Evolutionary conservation across 352 stramenopile genomes (phyloP).

Genomic region (Globisporangium uncinulatum): DNA sequence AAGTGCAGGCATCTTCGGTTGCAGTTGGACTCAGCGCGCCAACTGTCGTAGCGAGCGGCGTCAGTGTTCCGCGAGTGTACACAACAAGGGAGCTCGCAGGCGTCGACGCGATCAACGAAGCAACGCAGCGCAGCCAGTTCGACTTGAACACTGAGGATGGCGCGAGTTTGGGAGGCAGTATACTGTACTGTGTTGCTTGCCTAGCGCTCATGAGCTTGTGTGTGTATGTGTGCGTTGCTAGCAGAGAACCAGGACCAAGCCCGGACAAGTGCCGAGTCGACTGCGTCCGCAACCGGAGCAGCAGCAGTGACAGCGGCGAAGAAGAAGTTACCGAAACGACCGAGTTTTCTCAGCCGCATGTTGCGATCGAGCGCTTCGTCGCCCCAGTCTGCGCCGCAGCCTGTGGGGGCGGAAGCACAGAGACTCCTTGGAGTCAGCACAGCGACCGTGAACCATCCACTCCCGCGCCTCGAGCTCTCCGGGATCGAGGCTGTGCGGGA

Average conservation of each 20-base stretch:
- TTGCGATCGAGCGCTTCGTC: neutral
- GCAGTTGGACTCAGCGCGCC: neutral
- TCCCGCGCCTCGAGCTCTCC: slow-evolving; percentile 21
- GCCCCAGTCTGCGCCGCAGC: neutral
- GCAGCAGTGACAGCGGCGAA: neutral
- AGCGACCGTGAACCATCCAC: neutral
- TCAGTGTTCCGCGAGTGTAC: slow-evolving; percentile 4
- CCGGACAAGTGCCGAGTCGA: neutral
- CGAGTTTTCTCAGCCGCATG: slow-evolving; percentile 12
- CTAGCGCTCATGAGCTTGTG: slow-evolving; percentile 8
- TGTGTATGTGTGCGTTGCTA: neutral
- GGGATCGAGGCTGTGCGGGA: slow-evolving; percentile 37
- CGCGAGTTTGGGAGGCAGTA: neutral
- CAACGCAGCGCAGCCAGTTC: slow-evolving; percentile 23
- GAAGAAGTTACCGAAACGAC: neutral
- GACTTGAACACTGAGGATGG: slow-evolving; percentile 22
- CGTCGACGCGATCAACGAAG: slow-evolving; percentile 22
- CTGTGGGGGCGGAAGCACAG: neutral
- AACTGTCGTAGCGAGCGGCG: neutral
- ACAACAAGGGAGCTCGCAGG: slow-evolving; percentile 15
- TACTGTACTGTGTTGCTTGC: neutral
- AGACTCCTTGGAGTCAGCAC: neutral
- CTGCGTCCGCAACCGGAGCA: neutral
- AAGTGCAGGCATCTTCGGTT: neutral
- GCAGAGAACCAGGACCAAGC: slow-evolving; percentile 10